Evolutionary conservation across 306 rosid genomes (phyloP), one percentile per base, ranked within the genome.

Genomic region (Luffa aegyptiaca): DNA sequence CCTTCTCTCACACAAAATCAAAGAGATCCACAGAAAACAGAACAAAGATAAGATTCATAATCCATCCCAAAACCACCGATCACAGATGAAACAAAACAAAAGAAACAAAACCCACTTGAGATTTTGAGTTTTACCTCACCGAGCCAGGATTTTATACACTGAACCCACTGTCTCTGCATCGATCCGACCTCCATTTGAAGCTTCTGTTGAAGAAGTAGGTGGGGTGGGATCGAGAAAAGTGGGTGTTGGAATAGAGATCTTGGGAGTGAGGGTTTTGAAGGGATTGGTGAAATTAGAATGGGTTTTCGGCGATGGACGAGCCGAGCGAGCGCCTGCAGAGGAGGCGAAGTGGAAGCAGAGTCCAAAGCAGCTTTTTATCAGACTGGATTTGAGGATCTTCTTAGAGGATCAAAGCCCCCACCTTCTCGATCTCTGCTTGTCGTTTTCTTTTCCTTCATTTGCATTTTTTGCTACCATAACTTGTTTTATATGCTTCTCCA

Each of bases 81-180:
- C 68, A 56, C 36, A 76, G 49, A 39, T 37, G 2, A 36, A 39
- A 3, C 14, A 8, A 20, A 26, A 45, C 18, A 71, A 70, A 70
- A 55, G 14, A 59, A 61, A 8, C 41, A 13, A 72, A 74, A 33
- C 62, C 78, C 45, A 74, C 10, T 68, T 46, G 5, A 66, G 59
- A 83, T 56, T 75, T 33, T 4, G 70, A 42, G 14, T 48, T 52
- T 79, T 84, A 95, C 99, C 98, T 96, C 98, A 63, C 76, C 5
- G 76, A 93, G 85, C 90, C 92, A 73, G 80, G 97, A 86, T 75
- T 86, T 90, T 61, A 88, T 87, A 88, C 88, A 89, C 76, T 91
- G 97, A 63, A 88, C 79, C 94, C 92, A 93, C 88, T 88, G 96
- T 87, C 97, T 91, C 84, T 79, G 92, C 98, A 93, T 90, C 92